A percentile compares a stretch with the other conserved stretches of the same genome.
Evolutionary conservation across 208 protist species (phyloP).

Genomic region (Leishmania mexicana): DNA sequence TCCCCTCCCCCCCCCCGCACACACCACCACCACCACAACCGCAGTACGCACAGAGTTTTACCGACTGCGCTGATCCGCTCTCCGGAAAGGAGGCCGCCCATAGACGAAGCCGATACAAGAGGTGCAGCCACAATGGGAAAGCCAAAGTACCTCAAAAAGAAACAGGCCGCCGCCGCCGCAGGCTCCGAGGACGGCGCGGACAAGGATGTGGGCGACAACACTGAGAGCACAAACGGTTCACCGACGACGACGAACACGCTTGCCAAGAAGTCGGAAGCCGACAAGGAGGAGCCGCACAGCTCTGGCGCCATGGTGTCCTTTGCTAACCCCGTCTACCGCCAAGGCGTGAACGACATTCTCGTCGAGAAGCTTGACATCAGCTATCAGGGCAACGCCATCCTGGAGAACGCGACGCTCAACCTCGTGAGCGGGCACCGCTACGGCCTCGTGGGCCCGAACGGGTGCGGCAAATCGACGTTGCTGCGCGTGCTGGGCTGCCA

Average conservation of each 20-base stretch:
- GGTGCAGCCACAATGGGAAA: slow-evolving; percentile 56
- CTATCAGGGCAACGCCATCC: slow-evolving; percentile 83
- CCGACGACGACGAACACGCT: slow-evolving; percentile 7
- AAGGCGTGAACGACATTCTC: slow-evolving; percentile 86
- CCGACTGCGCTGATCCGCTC: background rate
- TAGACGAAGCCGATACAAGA: background rate
- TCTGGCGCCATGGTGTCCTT: slow-evolving; percentile 89
- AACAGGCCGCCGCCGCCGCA: slow-evolving; percentile 51
- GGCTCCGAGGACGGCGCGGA: slow-evolving; percentile 24
- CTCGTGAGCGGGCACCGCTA: slow-evolving; percentile 86
- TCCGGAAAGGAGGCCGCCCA: background rate
- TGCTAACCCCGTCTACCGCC: slow-evolving; percentile 79
- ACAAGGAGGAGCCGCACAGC: slow-evolving; percentile 31
- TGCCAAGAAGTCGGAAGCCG: slow-evolving; percentile 6
- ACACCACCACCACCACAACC: background rate
- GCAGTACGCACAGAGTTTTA: background rate
- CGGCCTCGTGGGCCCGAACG: slow-evolving; percentile 91
- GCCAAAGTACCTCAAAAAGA: slow-evolving; percentile 87
- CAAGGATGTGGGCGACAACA: slow-evolving; percentile 23
- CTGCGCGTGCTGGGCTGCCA: slow-evolving; percentile 84
- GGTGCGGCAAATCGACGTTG: slow-evolving; percentile 94
- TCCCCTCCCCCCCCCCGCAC: background rate
- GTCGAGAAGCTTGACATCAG: slow-evolving; percentile 91
- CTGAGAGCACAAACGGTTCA: slow-evolving; percentile 11
- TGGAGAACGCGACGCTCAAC: slow-evolving; percentile 89